phyloP scores from a whole-genome alignment of 176 grass and related monocot genomes.

The Raddia guianensis region DNA sequence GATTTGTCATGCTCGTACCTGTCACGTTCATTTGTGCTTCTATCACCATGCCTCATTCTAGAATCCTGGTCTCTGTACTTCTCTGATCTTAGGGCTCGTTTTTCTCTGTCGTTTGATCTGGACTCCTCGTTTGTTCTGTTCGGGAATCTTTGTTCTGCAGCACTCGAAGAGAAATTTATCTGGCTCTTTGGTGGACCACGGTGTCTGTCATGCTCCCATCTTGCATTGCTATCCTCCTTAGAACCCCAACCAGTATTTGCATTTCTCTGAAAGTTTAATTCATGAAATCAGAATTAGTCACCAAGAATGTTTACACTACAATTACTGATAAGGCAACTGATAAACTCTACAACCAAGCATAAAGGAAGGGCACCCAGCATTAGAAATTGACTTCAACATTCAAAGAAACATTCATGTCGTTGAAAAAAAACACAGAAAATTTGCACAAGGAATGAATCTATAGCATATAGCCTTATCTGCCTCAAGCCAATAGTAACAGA shows the following conservation, averaged over 20 bases:
- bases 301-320: not conserved
- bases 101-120: constrained; percentile 37
- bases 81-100: constrained; percentile 46
- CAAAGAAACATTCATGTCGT: not conserved
- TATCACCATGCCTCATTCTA: constrained; percentile 32
- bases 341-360: not conserved
- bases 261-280: constrained; percentile 50
- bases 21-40: constrained; percentile 30
- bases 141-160: constrained; percentile 1
- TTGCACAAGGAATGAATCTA: not conserved
- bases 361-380: not conserved
- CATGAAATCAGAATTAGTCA: not conserved
- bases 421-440: constrained; percentile 8
- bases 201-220: constrained; percentile 59
- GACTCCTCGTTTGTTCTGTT: constrained; percentile 25
- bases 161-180: constrained; percentile 8
- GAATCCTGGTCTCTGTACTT: constrained; percentile 34
- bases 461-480: not conserved
- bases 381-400: not conserved
- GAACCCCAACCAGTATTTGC: constrained; percentile 64
- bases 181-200: constrained; percentile 46
- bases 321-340: not conserved
- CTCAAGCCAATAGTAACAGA: not conserved
- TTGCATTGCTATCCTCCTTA: constrained; percentile 56
- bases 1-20: constrained; percentile 31